Evolutionary conservation across 2,329 filamentous ascomycete species (phyloP).

Genomic region (Exophiala viscosa): DNA sequence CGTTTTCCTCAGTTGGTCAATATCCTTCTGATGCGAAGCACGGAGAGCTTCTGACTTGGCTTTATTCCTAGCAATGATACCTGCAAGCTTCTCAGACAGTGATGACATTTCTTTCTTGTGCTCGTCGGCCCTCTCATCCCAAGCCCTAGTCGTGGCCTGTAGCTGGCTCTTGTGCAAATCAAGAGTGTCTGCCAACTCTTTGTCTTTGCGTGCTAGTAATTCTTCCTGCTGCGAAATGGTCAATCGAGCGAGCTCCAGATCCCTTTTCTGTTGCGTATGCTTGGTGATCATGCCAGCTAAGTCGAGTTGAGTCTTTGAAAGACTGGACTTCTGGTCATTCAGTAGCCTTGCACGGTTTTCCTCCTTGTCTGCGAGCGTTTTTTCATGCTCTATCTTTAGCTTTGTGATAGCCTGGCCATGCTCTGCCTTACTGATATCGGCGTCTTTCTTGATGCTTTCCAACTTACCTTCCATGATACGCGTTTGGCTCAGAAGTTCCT

Average conservation of each 20-base stretch:
- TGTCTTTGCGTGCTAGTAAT: constrained; percentile 7
- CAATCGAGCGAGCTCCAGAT: constrained; percentile 17
- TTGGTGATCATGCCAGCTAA: constrained; percentile 25
- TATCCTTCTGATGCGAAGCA: constrained; percentile 8
- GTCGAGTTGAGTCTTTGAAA: constrained; percentile 25
- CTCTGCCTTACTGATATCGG: constrained; percentile 34
- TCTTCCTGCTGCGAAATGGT: constrained; percentile 10
- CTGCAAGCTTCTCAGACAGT: constrained; percentile 11
- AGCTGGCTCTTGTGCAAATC: constrained; percentile 12
- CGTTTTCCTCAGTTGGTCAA: constrained; percentile 25
- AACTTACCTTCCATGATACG: constrained; percentile 36
- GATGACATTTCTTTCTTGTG: constrained; percentile 10
- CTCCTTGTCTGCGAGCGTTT: constrained; percentile 12
- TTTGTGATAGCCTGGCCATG: constrained; percentile 8
- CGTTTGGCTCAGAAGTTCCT: constrained; percentile 38
- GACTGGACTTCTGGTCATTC: constrained; percentile 16
- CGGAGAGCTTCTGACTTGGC: constrained; percentile 13
- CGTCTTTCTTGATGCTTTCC: constrained; percentile 32
- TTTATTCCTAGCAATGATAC: constrained; percentile 9
- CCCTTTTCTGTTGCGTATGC: constrained; percentile 23
- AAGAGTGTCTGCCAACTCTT: constrained; percentile 7
- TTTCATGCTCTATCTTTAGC: constrained; percentile 6
- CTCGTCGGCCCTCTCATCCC: constrained; percentile 8
- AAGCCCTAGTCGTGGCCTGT: constrained; percentile 1
- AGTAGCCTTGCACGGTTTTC: constrained; percentile 8